These are phyloP conservation scores for Epichloe gansuensis DNA, from an alignment of 2,329 filamentous ascomycete genomes.

Conservation along the genomic window DNA sequence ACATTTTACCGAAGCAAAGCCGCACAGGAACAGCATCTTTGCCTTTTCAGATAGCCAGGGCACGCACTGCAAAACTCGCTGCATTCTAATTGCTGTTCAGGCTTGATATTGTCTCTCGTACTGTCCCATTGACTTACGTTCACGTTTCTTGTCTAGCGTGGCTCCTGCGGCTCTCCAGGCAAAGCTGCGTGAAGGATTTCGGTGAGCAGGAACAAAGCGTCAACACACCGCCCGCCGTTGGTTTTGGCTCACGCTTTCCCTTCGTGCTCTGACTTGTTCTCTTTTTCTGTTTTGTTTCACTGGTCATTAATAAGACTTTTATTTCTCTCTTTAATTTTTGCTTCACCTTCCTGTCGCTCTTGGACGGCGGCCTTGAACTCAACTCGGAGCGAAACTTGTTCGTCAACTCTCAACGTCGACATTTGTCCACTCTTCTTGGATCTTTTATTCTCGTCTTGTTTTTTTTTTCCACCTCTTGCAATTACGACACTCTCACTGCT, in stretches of 20 bases:
- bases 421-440: slow-evolving; percentile 1
- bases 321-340: not conserved
- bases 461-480: not conserved
- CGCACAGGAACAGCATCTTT: not conserved
- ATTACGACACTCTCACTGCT: not conserved
- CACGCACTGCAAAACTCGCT: not conserved
- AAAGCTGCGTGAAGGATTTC: not conserved
- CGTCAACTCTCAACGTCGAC: slow-evolving; percentile 4
- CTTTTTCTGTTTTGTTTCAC: not conserved
- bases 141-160: not conserved
- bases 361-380: not conserved
- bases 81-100: not conserved
- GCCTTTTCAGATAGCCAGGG: not conserved
- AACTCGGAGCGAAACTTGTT: not conserved
- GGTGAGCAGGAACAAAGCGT: not conserved
- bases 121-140: not conserved
- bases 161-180: not conserved
- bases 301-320: not conserved
- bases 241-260: not conserved
- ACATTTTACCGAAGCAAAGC: not conserved
- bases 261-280: not conserved
- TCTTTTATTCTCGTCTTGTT: slow-evolving; percentile 3
- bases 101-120: not conserved
- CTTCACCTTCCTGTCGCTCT: not conserved
- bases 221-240: not conserved